Evolutionary conservation across 169 alveolate genomes (phyloP), one percentile per base, ranked within the genome.

Genomic region (Plasmodium billcollinsi): DNA sequence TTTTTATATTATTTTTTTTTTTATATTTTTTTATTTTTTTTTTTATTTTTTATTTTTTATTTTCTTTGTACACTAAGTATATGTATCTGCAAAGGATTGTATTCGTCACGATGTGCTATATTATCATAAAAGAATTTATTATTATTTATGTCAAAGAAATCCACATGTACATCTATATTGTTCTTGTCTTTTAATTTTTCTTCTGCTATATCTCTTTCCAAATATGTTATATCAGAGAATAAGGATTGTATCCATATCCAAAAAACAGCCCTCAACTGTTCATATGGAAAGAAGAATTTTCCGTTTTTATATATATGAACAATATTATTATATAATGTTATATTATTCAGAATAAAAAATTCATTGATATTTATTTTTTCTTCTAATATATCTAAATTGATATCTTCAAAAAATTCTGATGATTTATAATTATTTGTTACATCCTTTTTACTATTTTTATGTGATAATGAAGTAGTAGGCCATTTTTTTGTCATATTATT

Each of bases 241-340:
- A 80, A 20, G 52, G 90, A 80, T 39, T 80, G 90, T 33, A 80
- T 66, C 90, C 90, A 80, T 47, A 80, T 11, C 90, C 90, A 80
- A 54, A 80, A 80, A 56, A 80, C 83, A 4, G 90, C 78, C 24
- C 90, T 69, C 45, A 80, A 58, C 8, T 80, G 72, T 49, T 80
- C 90, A 8, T 33, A 56, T 26, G 67, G 62, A 61, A 80, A 80
- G 67, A 80, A 71, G 18, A 66, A 20, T 21, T 56, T 49, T 26
- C 90, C 90, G 20, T 62, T 52, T 59, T 39, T 80, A 69, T 80
- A 80, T 24, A 80, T 62, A 24, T 80, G 78, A 47, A 71, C 12
- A 47, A 80, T 61, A 29, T 71, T 67, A 80, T 80, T 62, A 66
- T 80, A 80, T 62, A 80, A 47, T 29, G 59, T 4, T 2, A 62